Percentiles rank a stretch among this genome's conserved stretches.
phyloP scores from a whole-genome alignment of 176 grass and related monocot species.

The Musa troglodytarum region DNA sequence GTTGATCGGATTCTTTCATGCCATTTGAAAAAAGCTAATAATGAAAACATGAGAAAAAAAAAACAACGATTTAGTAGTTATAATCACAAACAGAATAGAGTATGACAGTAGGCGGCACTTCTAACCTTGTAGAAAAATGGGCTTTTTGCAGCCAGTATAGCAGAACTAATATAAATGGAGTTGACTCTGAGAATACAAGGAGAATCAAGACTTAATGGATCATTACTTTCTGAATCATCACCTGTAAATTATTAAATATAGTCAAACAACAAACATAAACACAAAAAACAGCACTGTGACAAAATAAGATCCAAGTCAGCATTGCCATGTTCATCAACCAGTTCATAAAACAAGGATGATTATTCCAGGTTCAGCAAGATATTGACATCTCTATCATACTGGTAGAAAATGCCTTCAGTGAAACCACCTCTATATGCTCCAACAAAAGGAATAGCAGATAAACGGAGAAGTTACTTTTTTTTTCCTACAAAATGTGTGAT shows the following conservation, averaged over 20 bases:
- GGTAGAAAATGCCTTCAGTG: no score
- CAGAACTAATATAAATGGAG: constrained; percentile 76
- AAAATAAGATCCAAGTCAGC: not conserved
- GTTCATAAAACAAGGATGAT: no score
- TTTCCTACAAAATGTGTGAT: no score
- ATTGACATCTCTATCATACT: no score
- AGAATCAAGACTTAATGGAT: constrained; percentile 24
- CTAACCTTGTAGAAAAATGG: constrained; percentile 95
- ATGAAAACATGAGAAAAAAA: constrained; percentile 12
- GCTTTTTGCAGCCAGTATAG: constrained; percentile 90
- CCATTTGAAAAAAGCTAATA: constrained; percentile 94
- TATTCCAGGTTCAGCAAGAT: no score
- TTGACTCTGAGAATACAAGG: constrained; percentile 49
- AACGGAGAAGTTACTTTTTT: no score
- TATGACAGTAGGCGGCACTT: not conserved
- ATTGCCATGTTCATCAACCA: not conserved
- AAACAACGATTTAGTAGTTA: constrained; percentile 5
- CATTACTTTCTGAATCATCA: constrained; percentile 46
- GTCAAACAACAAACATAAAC: constrained; percentile 4
- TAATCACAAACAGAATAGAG: not conserved
- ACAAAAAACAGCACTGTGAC: not conserved
- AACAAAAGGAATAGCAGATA: no score
- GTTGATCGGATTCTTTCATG: constrained; percentile 95
- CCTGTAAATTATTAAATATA: constrained; percentile 24
- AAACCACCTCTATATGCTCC: no score